phyloP scores from a whole-genome alignment of 2,329 filamentous ascomycete species.

The Metarhizium sp. region DNA sequence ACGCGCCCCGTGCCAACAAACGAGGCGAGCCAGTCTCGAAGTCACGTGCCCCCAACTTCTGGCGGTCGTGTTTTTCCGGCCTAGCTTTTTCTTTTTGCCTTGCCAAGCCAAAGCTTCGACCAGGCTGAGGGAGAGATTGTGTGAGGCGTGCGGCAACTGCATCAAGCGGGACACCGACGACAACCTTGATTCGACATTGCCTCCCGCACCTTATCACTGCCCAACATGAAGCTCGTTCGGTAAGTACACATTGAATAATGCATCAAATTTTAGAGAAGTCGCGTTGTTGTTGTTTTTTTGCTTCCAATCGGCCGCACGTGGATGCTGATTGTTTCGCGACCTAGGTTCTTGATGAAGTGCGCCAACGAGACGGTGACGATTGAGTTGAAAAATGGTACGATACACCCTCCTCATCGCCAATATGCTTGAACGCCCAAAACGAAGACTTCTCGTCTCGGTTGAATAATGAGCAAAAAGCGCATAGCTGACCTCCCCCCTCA shows the following conservation, averaged over 20 bases:
- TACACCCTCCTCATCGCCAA: background rate
- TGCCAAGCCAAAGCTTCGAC: background rate
- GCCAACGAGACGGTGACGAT: slow-evolving; percentile 97
- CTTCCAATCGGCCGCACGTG: slow-evolving; percentile 7
- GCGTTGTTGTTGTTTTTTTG: background rate
- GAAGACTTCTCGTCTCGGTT: background rate
- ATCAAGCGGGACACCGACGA: background rate
- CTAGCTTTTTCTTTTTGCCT: background rate
- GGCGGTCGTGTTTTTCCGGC: background rate
- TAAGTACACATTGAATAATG: slow-evolving; percentile 35
- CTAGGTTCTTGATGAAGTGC: slow-evolving; percentile 98
- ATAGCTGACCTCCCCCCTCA: background rate
- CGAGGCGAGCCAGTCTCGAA: background rate
- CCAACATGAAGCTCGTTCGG: slow-evolving; percentile 94
- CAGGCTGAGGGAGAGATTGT: background rate
- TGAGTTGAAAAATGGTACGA: slow-evolving; percentile 90
- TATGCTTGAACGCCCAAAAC: background rate
- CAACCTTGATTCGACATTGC: background rate
- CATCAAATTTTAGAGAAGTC: background rate
- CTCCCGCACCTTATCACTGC: slow-evolving; percentile 11
- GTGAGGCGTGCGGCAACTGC: background rate
- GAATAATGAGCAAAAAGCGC: slow-evolving; percentile 2
- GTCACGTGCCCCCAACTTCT: background rate
- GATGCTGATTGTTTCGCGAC: background rate
- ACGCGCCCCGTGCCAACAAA: background rate